Conservation (phyloP, 2,329 filamentous ascomycete genomes). For the Davidsoniella virescens region DNA sequence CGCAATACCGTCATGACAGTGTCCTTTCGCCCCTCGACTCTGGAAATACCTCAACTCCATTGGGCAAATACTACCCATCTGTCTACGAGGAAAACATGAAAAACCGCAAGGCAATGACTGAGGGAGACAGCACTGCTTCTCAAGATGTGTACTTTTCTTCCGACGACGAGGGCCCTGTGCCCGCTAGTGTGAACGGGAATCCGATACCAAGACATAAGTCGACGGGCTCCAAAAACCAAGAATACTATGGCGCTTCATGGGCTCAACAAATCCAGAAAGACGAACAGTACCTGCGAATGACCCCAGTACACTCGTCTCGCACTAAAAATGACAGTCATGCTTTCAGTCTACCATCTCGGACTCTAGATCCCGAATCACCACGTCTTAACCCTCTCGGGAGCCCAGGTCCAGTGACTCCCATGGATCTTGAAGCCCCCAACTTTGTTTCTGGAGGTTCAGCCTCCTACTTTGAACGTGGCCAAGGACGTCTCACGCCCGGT, state of each 20-base stretch:
- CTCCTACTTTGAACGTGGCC: constrained; percentile 14
- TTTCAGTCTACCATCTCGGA: not conserved
- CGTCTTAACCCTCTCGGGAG: constrained; percentile 37
- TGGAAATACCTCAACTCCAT: constrained; percentile 6
- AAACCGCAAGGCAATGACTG: not conserved
- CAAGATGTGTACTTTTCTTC: constrained; percentile 7
- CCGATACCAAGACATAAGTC: not conserved
- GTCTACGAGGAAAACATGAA: constrained; percentile 36
- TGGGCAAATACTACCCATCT: constrained; percentile 48
- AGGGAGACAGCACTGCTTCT: not conserved
- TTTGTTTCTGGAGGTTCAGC: constrained; percentile 15
- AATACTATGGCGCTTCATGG: too few relatives aligned
- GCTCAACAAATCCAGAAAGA: too few relatives aligned
- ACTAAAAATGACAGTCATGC: not conserved
- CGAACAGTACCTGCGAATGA: not conserved
- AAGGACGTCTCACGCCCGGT: not conserved
- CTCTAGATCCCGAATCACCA: constrained; percentile 30
- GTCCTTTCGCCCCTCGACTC: not conserved
- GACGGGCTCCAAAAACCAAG: not conserved
- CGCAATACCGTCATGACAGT: not conserved
- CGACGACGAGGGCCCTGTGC: constrained; percentile 3
- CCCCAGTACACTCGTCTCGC: not conserved
- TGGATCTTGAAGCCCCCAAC: constrained; percentile 32
- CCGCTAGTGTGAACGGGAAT: not conserved
- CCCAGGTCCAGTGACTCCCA: constrained; percentile 44